Percentiles rank a stretch among this genome's conserved stretches.
Conservation (phyloP, 1,284 basidiomycete species). For the Limonomyces culmigenus region DNA sequence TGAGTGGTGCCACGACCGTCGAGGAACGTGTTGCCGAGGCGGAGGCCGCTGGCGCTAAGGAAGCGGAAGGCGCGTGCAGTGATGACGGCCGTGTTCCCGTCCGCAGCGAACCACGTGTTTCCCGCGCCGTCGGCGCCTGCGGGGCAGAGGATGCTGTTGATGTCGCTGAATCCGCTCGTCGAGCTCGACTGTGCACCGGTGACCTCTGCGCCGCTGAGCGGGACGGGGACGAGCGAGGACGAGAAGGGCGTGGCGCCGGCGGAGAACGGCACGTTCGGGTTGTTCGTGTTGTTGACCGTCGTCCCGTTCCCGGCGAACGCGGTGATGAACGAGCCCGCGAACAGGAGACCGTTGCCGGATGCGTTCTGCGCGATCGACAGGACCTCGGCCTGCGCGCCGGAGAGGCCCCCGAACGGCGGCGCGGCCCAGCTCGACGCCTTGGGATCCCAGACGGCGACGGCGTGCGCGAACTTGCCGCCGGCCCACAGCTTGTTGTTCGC, state of each 20-base stretch:
- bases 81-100: slow-evolving; percentile 53
- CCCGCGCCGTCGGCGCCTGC: slow-evolving; percentile 61
- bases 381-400: slow-evolving; percentile 55
- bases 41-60: slow-evolving; percentile 61
- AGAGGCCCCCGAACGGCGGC: slow-evolving; percentile 71
- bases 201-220: slow-evolving; percentile 51
- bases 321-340: slow-evolving; percentile 77
- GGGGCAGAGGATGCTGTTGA: slow-evolving; percentile 74
- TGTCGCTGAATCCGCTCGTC: slow-evolving; percentile 47
- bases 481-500: slow-evolving; percentile 63
- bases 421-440: slow-evolving; percentile 52
- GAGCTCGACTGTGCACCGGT: slow-evolving; percentile 56
- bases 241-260: slow-evolving; percentile 73
- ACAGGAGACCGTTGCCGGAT: slow-evolving; percentile 63
- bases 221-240: slow-evolving; percentile 79
- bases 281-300: slow-evolving; percentile 42
- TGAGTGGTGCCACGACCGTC: slow-evolving; percentile 64
- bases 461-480: slow-evolving; percentile 67
- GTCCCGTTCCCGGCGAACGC: slow-evolving; percentile 45
- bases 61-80: slow-evolving; percentile 62
- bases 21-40: slow-evolving; percentile 83
- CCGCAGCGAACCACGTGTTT: slow-evolving; percentile 73
- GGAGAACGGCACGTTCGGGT: slow-evolving; percentile 63
- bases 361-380: slow-evolving; percentile 62
- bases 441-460: slow-evolving; percentile 70